Conservation (phyloP, 169 alveolate species). For the Theileria luwenshuni region DNA sequence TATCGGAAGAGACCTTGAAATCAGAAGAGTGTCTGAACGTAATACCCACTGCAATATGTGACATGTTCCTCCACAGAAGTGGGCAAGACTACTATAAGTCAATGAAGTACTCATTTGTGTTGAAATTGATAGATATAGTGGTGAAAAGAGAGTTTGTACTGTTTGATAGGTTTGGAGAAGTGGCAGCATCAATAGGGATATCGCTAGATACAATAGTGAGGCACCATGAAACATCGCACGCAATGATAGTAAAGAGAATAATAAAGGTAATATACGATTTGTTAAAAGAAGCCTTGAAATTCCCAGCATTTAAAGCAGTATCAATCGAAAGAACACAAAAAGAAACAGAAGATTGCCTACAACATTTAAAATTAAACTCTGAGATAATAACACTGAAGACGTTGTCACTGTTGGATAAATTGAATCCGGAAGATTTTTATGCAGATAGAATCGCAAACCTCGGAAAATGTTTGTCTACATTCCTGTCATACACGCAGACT, state of each 20-base stretch:
- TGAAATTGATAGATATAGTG: conserved; percentile 68
- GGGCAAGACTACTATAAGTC: conserved; percentile 73
- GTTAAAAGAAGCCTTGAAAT: conserved; percentile 42
- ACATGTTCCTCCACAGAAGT: conserved; percentile 70
- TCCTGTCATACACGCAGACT: conserved; percentile 31
- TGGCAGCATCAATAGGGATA: conserved; percentile 76
- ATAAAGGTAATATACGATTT: conserved; percentile 37
- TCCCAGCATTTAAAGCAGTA: conserved; percentile 48
- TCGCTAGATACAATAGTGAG: conserved; percentile 44
- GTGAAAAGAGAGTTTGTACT: conserved; percentile 72
- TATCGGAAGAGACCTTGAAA: conserved; percentile 67
- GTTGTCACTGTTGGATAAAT: conserved; percentile 32
- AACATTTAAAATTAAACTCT: conserved; percentile 34
- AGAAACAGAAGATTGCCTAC: conserved; percentile 19
- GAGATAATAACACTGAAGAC: conserved; percentile 48
- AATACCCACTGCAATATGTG: conserved; percentile 72
- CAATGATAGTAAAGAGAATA: conserved; percentile 26
- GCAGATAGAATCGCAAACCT: conserved; percentile 66
- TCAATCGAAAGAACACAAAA: background rate
- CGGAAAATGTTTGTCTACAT: conserved; percentile 64
- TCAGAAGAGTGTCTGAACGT: conserved; percentile 70
- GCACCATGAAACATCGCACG: conserved; percentile 33
- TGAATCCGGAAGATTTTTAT: conserved; percentile 31
- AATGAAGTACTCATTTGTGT: conserved; percentile 61
- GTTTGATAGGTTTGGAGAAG: conserved; percentile 79